A percentile compares a stretch with the other conserved stretches of the same genome.
Evolutionary conservation across 495 filamentous ascomycete genomes (phyloP).

Genomic region (Lasiosphaeria miniovina): DNA sequence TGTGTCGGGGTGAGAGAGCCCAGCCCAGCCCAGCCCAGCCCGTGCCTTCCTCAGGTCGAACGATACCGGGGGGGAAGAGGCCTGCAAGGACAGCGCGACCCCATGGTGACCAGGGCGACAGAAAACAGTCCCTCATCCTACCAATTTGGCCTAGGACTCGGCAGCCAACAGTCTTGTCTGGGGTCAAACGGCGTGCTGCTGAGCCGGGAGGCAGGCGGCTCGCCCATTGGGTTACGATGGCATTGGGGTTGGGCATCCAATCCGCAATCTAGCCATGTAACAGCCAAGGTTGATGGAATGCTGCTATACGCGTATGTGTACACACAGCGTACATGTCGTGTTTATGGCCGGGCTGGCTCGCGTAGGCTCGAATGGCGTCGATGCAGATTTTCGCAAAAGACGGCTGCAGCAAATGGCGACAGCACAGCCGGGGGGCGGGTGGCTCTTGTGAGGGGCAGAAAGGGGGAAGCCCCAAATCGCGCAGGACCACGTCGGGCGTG

Average conservation of each 20-base stretch:
- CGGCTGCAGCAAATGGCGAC: not conserved
- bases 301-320: too few relatives aligned
- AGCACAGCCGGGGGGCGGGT: constrained; percentile 7
- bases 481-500: constrained; percentile 25
- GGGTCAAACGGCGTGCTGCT: not conserved
- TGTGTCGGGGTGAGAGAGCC: constrained; percentile 6
- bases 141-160: too few relatives aligned
- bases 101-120: not conserved
- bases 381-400: not conserved
- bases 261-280: constrained; percentile 1
- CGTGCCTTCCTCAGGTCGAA: not conserved
- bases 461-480: constrained; percentile 21
- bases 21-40: constrained; percentile 8
- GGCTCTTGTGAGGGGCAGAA: constrained; percentile 9
- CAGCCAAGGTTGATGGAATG: too few relatives aligned
- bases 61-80: constrained; percentile 3
- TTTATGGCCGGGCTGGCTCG: not conserved
- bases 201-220: not conserved
- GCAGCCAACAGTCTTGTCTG: constrained; percentile 6
- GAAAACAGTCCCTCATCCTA: not conserved
- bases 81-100: constrained; percentile 14
- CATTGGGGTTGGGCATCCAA: constrained; percentile 14
- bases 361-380: not conserved
- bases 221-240: constrained; percentile 6
- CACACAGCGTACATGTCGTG: not conserved